Evolutionary conservation across 306 rosid genomes (phyloP), one percentile per base, ranked within the genome.

Genomic region (Rosa lucieae): DNA sequence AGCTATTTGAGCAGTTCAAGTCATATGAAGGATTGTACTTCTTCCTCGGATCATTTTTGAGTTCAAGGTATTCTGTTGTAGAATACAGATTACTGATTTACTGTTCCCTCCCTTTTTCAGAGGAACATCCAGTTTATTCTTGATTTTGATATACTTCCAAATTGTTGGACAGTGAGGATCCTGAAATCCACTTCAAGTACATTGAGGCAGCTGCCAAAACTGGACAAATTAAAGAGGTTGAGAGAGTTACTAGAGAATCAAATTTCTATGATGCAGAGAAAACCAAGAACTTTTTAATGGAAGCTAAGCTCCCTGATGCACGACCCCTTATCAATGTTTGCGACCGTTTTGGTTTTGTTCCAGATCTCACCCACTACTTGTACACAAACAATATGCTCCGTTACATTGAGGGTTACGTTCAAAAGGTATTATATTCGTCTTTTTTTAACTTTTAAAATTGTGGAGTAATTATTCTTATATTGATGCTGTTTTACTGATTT

Each of bases 151-250:
- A 1, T 49, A 7, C 23, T 46, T 46, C 10, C 62, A 14, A 47
- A 5, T 35, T 67, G 63, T 85, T 90, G 70, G 70, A 73, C 94
- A 96, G 99, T 89, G 99, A 96, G 99, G 99, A 96, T 85, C 99
- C 99, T 79, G 99, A 96, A 77, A 96, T 96, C 80, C 99, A 96
- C 91, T 96, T 93, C 73, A 96, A 96, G 94, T 96, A 96, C 94
- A 91, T 96, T 59, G 99, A 96, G 82, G 89, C 99, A 20, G 99
- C 99, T 77, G 99, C 99, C 15, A 96, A 94, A 88, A 96, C 98
- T 80, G 99, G 99, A 44, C 99, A 96, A 81, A 96, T 96, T 81
- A 96, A 96, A 82, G 99, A 96, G 85, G 99, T 96, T 1, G 99
- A 96, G 83, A 98, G 99, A 55, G 98, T 96, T 80, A 96, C 99